A percentile compares a stretch with the other conserved stretches of the same genome.
Conservation (phyloP, 139 green algal genomes). For the Volvox africanus region DNA sequence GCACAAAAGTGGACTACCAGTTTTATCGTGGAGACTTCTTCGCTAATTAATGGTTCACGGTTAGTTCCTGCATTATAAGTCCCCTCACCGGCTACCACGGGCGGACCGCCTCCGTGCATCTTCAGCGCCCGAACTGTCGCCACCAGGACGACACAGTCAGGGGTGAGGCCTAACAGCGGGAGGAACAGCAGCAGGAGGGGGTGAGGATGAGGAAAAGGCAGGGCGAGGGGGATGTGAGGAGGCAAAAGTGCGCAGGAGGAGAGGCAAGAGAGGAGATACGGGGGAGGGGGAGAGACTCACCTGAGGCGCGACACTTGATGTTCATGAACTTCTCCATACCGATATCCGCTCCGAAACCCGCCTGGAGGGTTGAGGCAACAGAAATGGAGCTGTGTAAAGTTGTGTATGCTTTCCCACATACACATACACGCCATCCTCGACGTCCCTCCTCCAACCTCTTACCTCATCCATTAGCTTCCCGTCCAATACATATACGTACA, state of each 20-base stretch:
- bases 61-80: too few relatives aligned
- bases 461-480: background rate
- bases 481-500: background rate
- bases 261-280: too few relatives aligned
- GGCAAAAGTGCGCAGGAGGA: too few relatives aligned
- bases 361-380: conserved; percentile 56
- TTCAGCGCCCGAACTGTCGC: conserved; percentile 97
- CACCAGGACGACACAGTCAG: conserved; percentile 91
- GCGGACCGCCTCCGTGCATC: conserved; percentile 90
- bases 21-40: too few relatives aligned
- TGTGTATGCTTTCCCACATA: too few relatives aligned
- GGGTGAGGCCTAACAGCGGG: conserved; percentile 51
- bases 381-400: too few relatives aligned
- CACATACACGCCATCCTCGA: too few relatives aligned
- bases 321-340: conserved; percentile 97
- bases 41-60: too few relatives aligned
- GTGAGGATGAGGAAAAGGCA: background rate
- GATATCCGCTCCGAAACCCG: conserved; percentile 98
- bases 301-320: conserved; percentile 93
- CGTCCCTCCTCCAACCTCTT: background rate
- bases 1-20: too few relatives aligned
- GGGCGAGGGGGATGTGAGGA: too few relatives aligned
- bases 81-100: conserved; percentile 72
- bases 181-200: background rate
- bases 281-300: too few relatives aligned